Percentiles rank a stretch among this genome's conserved stretches.
phyloP scores from a whole-genome alignment of 495 filamentous ascomycete genomes.

The Hypoxylon lenormandii region DNA sequence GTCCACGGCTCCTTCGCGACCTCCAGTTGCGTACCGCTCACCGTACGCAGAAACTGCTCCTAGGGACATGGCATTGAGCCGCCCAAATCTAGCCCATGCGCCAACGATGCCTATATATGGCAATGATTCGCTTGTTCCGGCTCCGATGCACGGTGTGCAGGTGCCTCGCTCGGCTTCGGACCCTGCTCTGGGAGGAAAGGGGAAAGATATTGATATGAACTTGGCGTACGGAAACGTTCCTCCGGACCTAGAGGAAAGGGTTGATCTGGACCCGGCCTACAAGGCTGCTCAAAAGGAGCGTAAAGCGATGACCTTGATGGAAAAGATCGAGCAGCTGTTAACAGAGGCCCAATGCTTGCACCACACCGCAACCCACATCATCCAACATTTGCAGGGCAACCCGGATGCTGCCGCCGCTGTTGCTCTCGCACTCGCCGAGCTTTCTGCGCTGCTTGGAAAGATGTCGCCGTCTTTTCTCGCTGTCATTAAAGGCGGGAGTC shows the following conservation, averaged over 20 bases:
- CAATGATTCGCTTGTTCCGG: conserved; percentile 28
- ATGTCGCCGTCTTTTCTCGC: conserved; percentile 84
- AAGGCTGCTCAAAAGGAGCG: conserved; percentile 53
- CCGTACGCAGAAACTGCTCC: conserved; percentile 59
- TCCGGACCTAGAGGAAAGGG: conserved; percentile 61
- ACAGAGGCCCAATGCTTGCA: conserved; percentile 90
- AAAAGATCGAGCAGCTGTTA: conserved; percentile 75
- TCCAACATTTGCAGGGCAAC: conserved; percentile 86
- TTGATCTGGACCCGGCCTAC: conserved; percentile 57
- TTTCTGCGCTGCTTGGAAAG: conserved; percentile 82
- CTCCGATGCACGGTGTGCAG: conserved; percentile 43
- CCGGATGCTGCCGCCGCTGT: conserved; percentile 95
- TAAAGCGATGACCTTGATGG: conserved; percentile 73
- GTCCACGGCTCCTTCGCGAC: conserved; percentile 55
- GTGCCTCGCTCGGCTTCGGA: conserved; percentile 58
- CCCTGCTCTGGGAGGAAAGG: conserved; percentile 54
- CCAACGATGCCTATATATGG: conserved; percentile 44
- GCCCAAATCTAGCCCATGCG: conserved; percentile 51
- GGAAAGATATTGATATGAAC: conserved; percentile 82
- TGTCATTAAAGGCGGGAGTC: conserved; percentile 79
- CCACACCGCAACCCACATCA: conserved; percentile 82
- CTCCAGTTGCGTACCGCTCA: conserved; percentile 55
- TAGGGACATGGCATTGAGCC: conserved; percentile 55
- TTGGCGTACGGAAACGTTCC: conserved; percentile 83
- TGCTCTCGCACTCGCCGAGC: conserved; percentile 89